Evolutionary conservation across 1,284 basidiomycete species (phyloP), one percentile per base, ranked within the genome.

Genomic region (Papiliotrema nemorosa): DNA sequence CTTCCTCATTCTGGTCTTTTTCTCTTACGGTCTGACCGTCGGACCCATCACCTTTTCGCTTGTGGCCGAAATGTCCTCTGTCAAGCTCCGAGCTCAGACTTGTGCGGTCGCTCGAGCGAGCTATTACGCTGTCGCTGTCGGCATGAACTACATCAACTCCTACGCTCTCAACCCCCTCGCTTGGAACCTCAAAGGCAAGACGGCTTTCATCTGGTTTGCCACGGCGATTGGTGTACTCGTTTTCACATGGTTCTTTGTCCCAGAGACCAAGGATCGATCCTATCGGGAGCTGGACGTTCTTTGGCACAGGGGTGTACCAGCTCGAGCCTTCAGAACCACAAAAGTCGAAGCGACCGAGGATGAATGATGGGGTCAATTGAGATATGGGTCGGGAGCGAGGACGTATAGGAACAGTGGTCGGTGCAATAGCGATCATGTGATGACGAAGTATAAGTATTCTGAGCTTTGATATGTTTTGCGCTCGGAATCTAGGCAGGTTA

Each of bases 31-130:
- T 47, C 20, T 49, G 13, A 56, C 53, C 26, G 47, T 62, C 42
- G 72, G 71, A 35, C 64, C 48, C 10, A 44, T 58, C 20, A 39
- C 36, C 5, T 77, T 73, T 62, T 72, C 70, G 34, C 63, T 31
- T 14, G 29, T 31, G 9, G 29, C 29, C 14, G 29, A 31, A 14
- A 31, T 14, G 7, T 31, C 29, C 7, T 31, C 29, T 14, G 29
- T 31, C 29, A 7, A 14, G 9, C 29, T 31, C 9, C 29, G 29
- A 31, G 29, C 29, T 7, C 29, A 14, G 14, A 31, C 29, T 7
- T 7, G 7, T 14, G 29, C 9, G 7, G 14, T 31, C 29, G 7
- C 29, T 7, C 29, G 29, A 31, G 14, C 7, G 9, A 31, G 9
- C 7, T 31, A 7, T 14, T 31, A 31, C 29, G 14, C 14, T 31